A percentile compares a stretch with the other conserved stretches of the same genome.
Evolutionary conservation across 331 rosid species (phyloP).

Genomic region (Rosa hybrid): DNA sequence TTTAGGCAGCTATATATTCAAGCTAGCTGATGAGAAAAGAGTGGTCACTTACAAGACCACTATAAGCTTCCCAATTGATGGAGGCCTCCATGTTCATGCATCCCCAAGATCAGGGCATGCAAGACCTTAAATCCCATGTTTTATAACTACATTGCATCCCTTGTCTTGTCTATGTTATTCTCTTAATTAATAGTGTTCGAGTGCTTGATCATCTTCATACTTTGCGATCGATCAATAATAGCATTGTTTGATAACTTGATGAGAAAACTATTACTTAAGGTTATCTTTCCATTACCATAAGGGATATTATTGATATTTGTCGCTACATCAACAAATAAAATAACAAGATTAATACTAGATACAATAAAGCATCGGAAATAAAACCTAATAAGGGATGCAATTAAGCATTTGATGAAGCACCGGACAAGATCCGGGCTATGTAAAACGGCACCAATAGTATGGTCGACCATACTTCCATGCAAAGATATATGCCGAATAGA

Average conservation of each 20-base stretch:
- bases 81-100: slow-evolving; percentile 8
- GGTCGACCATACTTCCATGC: no score
- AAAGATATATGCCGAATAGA: no score
- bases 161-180: neutral
- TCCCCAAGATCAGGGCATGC: neutral
- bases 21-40: neutral
- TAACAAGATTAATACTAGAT: no score
- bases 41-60: neutral
- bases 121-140: neutral
- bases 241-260: neutral
- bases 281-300: no score
- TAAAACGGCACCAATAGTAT: no score
- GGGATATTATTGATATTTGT: no score
- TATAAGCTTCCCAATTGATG: slow-evolving; percentile 12
- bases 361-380: no score
- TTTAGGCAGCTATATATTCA: slow-evolving; percentile 4
- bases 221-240: no score
- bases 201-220: neutral
- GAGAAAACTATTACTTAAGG: neutral
- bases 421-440: no score
- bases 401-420: no score
- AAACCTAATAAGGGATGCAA: no score
- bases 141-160: neutral
- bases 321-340: neutral
- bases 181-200: neutral